These are phyloP conservation scores for Ogataea angusta DNA, from an alignment of 805 yeast genomes.

Conservation along the genomic window DNA sequence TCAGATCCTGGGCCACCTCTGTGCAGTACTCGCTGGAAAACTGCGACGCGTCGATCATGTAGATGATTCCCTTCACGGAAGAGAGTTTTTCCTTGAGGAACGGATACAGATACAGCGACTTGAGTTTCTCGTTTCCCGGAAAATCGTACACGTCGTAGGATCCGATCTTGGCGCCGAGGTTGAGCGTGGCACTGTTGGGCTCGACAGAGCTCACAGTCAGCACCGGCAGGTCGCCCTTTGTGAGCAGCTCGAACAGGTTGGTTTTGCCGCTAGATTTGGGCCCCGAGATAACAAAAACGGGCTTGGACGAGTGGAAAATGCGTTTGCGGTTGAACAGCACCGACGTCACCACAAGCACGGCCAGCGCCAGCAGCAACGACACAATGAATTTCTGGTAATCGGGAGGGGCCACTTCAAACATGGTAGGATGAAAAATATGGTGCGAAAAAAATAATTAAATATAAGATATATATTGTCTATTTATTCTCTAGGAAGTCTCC, in stretches of 20 bases:
- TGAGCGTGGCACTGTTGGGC: conserved; percentile 37
- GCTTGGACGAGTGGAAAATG: conserved; percentile 9
- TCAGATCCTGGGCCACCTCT: conserved; percentile 56
- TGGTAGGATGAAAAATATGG: neutral
- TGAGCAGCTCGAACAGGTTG: conserved; percentile 17
- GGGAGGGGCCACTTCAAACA: conserved; percentile 1
- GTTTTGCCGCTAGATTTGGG: conserved; percentile 22
- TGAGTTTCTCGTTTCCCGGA: conserved; percentile 86
- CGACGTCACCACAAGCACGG: conserved; percentile 18
- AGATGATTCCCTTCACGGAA: conserved; percentile 64
- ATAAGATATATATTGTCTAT: neutral
- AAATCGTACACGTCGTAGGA: conserved; percentile 63
- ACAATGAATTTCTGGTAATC: conserved; percentile 12
- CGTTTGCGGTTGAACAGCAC: conserved; percentile 15
- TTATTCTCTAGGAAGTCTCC: neutral
- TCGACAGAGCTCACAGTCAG: conserved; percentile 29
- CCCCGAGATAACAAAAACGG: conserved; percentile 17
- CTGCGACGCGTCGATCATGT: conserved; percentile 72
- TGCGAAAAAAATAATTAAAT: neutral
- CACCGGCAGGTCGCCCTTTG: conserved; percentile 14
- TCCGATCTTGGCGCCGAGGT: conserved; percentile 32
- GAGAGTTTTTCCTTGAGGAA: conserved; percentile 40
- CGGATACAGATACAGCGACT: conserved; percentile 49
- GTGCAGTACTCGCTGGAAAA: conserved; percentile 45
- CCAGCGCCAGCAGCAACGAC: conserved; percentile 14